phyloP scores from a whole-genome alignment of 345 rosid species.

The Heritiera fomes region DNA sequence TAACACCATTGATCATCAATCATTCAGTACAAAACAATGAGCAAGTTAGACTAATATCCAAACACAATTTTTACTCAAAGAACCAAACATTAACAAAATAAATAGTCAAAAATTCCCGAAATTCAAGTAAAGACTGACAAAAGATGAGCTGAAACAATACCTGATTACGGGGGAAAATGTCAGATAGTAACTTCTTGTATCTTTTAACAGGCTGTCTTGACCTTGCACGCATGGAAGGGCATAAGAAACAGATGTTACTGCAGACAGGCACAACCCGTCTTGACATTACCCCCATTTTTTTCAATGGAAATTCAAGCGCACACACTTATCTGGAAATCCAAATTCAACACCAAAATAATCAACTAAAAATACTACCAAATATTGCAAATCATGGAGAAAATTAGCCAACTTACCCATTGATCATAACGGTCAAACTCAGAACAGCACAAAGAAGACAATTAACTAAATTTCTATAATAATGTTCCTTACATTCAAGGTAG shows the following conservation, averaged over 20 bases:
- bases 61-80: background rate
- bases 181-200: conserved; percentile 81
- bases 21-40: conserved; percentile 4
- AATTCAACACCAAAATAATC: conserved; percentile 30
- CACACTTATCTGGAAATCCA: conserved; percentile 19
- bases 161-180: conserved; percentile 84
- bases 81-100: background rate
- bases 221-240: conserved; percentile 92
- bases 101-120: background rate
- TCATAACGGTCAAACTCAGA: conserved; percentile 3
- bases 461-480: background rate
- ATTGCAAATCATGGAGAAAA: background rate
- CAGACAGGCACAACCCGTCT: conserved; percentile 89
- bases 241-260: conserved; percentile 88
- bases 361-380: background rate
- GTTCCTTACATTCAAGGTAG: background rate
- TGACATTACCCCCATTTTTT: conserved; percentile 85
- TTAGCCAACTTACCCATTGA: conserved; percentile 15
- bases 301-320: background rate
- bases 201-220: conserved; percentile 96
- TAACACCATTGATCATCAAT: background rate
- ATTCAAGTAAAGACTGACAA: background rate
- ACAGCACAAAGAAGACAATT: background rate
- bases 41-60: background rate
- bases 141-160: conserved; percentile 29